Conservation (phyloP, 2,329 filamentous ascomycete species). For the Pyricularia sp. region DNA sequence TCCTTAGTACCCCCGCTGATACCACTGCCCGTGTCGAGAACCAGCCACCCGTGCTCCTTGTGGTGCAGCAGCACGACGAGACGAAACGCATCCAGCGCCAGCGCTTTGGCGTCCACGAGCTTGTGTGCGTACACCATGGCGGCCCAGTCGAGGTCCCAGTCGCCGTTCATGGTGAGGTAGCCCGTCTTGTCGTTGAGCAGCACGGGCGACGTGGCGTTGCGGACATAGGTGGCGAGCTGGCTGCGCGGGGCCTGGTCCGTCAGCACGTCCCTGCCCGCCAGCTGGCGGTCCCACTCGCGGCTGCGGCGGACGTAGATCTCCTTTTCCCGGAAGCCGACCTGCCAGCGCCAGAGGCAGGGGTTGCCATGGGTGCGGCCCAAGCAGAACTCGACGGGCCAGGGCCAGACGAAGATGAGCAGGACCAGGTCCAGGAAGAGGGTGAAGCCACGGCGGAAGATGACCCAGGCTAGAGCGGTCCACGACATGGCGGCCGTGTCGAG, state of each 20-base stretch:
- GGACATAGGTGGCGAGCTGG: slow-evolving; percentile 52
- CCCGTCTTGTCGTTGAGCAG: slow-evolving; percentile 71
- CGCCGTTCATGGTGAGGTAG: slow-evolving; percentile 73
- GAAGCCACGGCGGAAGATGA: slow-evolving; percentile 49
- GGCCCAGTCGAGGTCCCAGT: slow-evolving; percentile 83
- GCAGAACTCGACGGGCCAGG: slow-evolving; percentile 68
- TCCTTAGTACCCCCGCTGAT: slow-evolving; percentile 27
- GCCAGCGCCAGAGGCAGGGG: slow-evolving; percentile 65
- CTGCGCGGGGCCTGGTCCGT: slow-evolving; percentile 35
- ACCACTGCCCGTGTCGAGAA: slow-evolving; percentile 46
- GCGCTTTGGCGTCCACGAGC: slow-evolving; percentile 54
- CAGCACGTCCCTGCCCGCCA: slow-evolving; percentile 34
- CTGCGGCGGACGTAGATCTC: slow-evolving; percentile 79
- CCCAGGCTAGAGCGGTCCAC: slow-evolving; percentile 45
- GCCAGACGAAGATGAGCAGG: slow-evolving; percentile 57
- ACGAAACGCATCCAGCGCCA: slow-evolving; percentile 57
- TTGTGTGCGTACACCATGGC: slow-evolving; percentile 67
- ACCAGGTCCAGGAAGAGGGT: slow-evolving; percentile 68
- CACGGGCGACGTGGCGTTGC: slow-evolving; percentile 59
- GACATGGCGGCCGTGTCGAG: slow-evolving; percentile 49
- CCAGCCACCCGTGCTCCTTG: slow-evolving; percentile 61
- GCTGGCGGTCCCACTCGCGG: slow-evolving; percentile 51
- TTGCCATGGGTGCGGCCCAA: slow-evolving; percentile 46
- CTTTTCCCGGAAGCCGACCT: slow-evolving; percentile 63
- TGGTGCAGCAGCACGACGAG: slow-evolving; percentile 62